Evolutionary conservation across 176 grass and related monocot species (phyloP).

Genomic region (Raddia distichophylla): DNA sequence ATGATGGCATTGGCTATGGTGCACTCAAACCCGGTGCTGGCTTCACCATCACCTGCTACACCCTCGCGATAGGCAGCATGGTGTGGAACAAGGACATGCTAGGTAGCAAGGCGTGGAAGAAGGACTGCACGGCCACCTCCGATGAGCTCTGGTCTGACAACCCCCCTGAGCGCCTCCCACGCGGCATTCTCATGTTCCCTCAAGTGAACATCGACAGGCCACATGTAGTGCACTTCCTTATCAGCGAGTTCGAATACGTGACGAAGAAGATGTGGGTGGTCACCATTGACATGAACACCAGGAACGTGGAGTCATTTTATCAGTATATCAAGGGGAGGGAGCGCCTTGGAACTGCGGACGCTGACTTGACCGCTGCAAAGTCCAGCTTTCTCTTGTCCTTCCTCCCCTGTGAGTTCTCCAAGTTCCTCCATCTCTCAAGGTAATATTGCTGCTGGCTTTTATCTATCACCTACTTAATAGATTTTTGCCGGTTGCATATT

Average conservation of each 20-base stretch:
- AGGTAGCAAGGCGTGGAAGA: not conserved
- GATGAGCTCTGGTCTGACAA: not conserved
- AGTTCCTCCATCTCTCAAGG: not conserved
- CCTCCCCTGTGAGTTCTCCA: not conserved
- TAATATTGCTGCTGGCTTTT: not conserved
- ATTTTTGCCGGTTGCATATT: not conserved
- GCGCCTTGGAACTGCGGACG: not conserved
- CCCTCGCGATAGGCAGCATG: not conserved
- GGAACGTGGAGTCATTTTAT: not conserved
- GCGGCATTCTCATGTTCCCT: not conserved
- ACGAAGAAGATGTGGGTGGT: constrained; percentile 25
- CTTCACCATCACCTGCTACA: constrained; percentile 31
- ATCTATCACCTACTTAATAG: not conserved
- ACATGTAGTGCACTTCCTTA: not conserved
- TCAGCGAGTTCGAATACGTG: not conserved
- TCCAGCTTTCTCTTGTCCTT: not conserved
- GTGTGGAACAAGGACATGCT: no score
- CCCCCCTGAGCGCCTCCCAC: not conserved
- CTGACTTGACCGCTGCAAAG: not conserved
- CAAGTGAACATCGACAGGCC: constrained; percentile 7
- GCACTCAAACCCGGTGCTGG: not conserved
- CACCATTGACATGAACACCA: constrained; percentile 26
- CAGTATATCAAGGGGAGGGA: not conserved
- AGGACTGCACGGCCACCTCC: not conserved
- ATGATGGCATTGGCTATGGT: not conserved